Base-by-base conservation (phyloP, 805 yeast species). In the Torulaspora maleeae region DNA sequence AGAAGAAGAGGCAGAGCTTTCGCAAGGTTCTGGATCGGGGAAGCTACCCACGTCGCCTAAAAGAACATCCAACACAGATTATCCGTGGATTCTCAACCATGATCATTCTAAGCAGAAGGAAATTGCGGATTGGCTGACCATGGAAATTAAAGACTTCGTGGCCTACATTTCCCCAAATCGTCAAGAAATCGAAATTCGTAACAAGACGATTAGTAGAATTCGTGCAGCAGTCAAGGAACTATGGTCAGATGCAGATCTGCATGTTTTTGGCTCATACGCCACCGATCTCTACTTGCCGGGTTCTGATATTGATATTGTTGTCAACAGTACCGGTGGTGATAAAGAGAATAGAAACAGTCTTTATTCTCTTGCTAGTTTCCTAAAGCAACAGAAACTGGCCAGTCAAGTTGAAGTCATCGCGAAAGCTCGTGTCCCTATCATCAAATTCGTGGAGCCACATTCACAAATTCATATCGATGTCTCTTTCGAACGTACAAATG, bases 201-300 rank as follows among this genome's bases (percentile, higher is more conserved):
- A 86, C 51, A 66, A 63, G 5, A 80, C 86, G 2, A 82, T 91
- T n/a, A 65, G 70, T 36, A 73, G 77, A 38, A 66, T 93, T 27
- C 79, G 83, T 48, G 59, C 64, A 3, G 73, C 77, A 0, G 76
- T 78, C 3, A 66, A 70, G 3, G 62, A 66, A 5, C 69, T 82
- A 43, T 91, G 97, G 97, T 79, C 80, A 1, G 85, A 79, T 49
- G 81, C 91, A 13, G 83, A 82, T 45, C 77, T 86, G 3, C 83
- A 83, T 51, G 95, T 90, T 5, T 91, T 93, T 70, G 99, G 99
- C 0, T 90, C 97, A 0, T 86, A 78, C 63, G 96, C 98, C 0
- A 89, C 97, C 0, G 96, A 90, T 60, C 70, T 91, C 48, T 91
- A 90, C 58, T 71, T 91, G n/a, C 98, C 98, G 0, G 95, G 95